phyloP scores from a whole-genome alignment of 2,329 filamentous ascomycete species.

The Hymenoscyphus occultus region DNA sequence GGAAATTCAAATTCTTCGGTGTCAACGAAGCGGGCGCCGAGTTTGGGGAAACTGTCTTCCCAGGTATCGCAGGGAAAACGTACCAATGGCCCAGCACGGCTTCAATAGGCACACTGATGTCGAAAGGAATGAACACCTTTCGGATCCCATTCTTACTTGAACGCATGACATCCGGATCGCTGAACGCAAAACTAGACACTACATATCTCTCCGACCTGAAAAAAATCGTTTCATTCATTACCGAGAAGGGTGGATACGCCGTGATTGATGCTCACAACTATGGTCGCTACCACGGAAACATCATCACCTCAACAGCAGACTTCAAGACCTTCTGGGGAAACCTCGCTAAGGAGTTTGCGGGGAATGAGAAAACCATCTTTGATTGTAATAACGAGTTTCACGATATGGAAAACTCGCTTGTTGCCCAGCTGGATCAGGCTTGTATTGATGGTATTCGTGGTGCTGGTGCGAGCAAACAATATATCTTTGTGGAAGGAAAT shows the following conservation, averaged over 20 bases:
- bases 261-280: conserved; percentile 51
- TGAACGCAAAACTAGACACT: conserved; percentile 45
- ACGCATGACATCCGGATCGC: conserved; percentile 47
- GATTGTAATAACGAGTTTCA: conserved; percentile 48
- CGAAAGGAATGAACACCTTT: conserved; percentile 3
- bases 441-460: conserved; percentile 44
- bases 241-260: conserved; percentile 42
- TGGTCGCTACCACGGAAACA: conserved; percentile 45
- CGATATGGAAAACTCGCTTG: conserved; percentile 37
- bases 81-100: conserved; percentile 51
- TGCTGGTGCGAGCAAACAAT: conserved; percentile 46
- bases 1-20: conserved; percentile 16
- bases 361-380: conserved; percentile 39
- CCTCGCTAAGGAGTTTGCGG: conserved; percentile 38
- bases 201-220: neutral
- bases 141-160: conserved; percentile 38
- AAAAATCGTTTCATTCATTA: neutral
- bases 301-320: conserved; percentile 37
- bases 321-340: conserved; percentile 44
- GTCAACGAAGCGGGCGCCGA: conserved; percentile 56
- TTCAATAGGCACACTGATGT: neutral
- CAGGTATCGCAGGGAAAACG: conserved; percentile 50
- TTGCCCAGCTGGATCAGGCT: conserved; percentile 40
- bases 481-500: conserved; percentile 57
- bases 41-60: conserved; percentile 53